Percentiles rank a stretch among this genome's conserved stretches.
phyloP scores from a whole-genome alignment of 2,329 filamentous ascomycete genomes.

The Trichoderma sp. region DNA sequence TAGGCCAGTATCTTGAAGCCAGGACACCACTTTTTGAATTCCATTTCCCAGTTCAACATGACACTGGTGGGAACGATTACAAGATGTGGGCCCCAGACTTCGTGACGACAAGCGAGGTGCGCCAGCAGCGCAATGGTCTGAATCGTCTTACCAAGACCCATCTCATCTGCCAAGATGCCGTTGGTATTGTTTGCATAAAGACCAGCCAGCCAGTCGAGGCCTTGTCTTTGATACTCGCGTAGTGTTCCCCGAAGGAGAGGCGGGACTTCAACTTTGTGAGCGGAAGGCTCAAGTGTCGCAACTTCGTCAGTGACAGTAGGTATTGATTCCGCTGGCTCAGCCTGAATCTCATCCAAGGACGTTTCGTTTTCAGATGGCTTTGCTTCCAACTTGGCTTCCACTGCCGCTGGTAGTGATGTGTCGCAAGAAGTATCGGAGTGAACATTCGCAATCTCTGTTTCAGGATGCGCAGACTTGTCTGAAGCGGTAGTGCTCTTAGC shows the following conservation, averaged over 20 bases:
- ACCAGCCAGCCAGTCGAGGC: slow-evolving; percentile 94
- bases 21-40: slow-evolving; percentile 99
- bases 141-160: slow-evolving; percentile 98
- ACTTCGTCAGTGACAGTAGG: slow-evolving; percentile 44
- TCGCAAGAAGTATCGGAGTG: slow-evolving; percentile 45
- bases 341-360: not conserved
- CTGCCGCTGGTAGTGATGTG: slow-evolving; percentile 34
- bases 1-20: slow-evolving; percentile 98
- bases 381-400: slow-evolving; percentile 48
- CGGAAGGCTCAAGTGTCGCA: slow-evolving; percentile 32
- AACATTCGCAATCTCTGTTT: slow-evolving; percentile 50
- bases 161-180: slow-evolving; percentile 95
- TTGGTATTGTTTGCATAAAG: slow-evolving; percentile 92
- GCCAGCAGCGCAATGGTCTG: slow-evolving; percentile 94
- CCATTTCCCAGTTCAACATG: slow-evolving; percentile 99
- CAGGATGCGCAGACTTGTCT: slow-evolving; percentile 44
- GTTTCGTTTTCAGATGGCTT: slow-evolving; percentile 38
- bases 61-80: slow-evolving; percentile 97
- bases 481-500: not conserved
- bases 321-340: slow-evolving; percentile 36
- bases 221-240: slow-evolving; percentile 94
- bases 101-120: slow-evolving; percentile 85
- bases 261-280: slow-evolving; percentile 72
- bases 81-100: slow-evolving; percentile 94
- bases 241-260: slow-evolving; percentile 84